phyloP scores from a whole-genome alignment of 2,329 filamentous ascomycete genomes.

The Arthrobotrys musiformis region DNA sequence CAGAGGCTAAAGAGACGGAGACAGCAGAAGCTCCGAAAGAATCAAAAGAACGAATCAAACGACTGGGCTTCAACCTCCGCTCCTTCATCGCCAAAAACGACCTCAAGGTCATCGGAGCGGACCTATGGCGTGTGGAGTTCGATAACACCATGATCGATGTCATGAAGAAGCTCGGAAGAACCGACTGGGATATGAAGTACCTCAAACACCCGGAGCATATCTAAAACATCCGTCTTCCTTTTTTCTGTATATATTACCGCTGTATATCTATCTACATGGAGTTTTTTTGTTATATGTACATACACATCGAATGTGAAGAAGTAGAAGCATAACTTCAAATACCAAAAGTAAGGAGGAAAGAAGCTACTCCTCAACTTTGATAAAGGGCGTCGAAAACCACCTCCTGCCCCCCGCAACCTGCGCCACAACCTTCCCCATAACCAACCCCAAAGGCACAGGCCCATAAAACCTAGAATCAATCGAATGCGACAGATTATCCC shows the following conservation, averaged over 20 bases:
- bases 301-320: conserved; percentile 37
- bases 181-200: conserved; percentile 84
- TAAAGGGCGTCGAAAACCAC: conserved; percentile 63
- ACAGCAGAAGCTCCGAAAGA: conserved; percentile 61
- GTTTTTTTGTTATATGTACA: conserved; percentile 21
- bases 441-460: conserved; percentile 82
- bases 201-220: conserved; percentile 75
- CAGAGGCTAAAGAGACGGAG: not conserved
- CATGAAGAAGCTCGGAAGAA: conserved; percentile 80
- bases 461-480: conserved; percentile 88
- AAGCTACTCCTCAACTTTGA: conserved; percentile 5
- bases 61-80: conserved; percentile 77
- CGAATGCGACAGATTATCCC: conserved; percentile 86
- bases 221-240: conserved; percentile 5
- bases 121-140: conserved; percentile 88
- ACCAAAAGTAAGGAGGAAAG: too few species aligned
- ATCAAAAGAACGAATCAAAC: conserved; percentile 60
- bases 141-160: conserved; percentile 87
- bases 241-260: conserved; percentile 30
- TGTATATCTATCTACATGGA: conserved; percentile 43
- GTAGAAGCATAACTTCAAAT: too few species aligned
- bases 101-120: conserved; percentile 80
- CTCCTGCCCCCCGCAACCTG: conserved; percentile 66
- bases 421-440: conserved; percentile 83
- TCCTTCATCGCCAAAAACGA: conserved; percentile 76